Base-by-base conservation (phyloP, 352 stramenopile genomes). In the Achlya hypogyna region DNA sequence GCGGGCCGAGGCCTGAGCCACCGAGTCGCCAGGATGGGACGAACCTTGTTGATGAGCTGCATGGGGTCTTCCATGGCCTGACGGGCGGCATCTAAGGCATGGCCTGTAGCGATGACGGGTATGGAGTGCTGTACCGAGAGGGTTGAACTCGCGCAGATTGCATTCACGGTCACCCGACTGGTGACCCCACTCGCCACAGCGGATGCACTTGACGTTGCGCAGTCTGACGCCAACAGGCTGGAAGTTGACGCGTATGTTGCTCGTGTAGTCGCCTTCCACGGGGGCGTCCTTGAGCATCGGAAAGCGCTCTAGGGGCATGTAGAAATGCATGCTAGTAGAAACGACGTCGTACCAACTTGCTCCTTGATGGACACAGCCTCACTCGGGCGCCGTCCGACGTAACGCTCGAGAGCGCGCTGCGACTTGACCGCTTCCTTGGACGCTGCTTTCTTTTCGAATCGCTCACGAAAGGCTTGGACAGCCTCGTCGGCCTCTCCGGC, bases 241-340 rank as follows among this genome's bases (percentile, higher is more conserved):
- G 69, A 96, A 96, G 43, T 92, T 93, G 9, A 96, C 86, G 35
- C 82, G 82, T 40, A 95, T 86, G 0, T 78, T 80, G 59, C 84
- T 73, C 2, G 88, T 88, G 73, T 91, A 95, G 32, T 81, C 80
- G 45, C 87, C 85, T 63, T 95, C 84, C 20, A 96, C 88, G 3
- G 88, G 88, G 18, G 88, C 88, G 65, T 93, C 80, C 65, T 95
- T 93, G 5, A 96, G 74, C n/a, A 95, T 86, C 25, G 88, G 86
- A 31, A 96, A 96, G 14, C 88, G 84, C 68, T 95, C 84, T 73
- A 62, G 2, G 5, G 52, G 12, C 1, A 28, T 9, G 49, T 56
- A 10, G 32, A 18, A 47, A 12, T 22, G 14, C 8, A 8, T 62
- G n/a, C 6, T 32, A n/a, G 12, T 20, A 45, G 5, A 28, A 0